phyloP scores from a whole-genome alignment of 352 stramenopile species.

The Phytophthora agathidicida region DNA sequence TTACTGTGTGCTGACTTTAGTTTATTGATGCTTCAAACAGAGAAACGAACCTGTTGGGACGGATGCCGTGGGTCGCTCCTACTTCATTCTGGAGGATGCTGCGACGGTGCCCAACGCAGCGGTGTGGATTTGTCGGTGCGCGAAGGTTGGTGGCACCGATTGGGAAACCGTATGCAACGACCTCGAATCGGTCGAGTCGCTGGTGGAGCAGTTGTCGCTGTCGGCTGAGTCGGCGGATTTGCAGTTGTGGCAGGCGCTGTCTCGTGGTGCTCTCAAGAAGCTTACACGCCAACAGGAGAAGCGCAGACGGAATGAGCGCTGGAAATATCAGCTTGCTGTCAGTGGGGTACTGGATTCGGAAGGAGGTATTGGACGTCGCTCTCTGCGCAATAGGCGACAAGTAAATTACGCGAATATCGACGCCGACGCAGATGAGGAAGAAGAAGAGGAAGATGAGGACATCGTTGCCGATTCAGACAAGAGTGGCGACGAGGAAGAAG shows the following conservation, averaged over 20 bases:
- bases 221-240: conserved; percentile 55
- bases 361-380: conserved; percentile 38
- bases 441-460: conserved; percentile 42
- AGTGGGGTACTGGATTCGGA: conserved; percentile 33
- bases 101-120: conserved; percentile 54
- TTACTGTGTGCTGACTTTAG: neutral
- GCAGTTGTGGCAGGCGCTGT: conserved; percentile 58
- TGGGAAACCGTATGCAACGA: conserved; percentile 75
- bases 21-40: conserved; percentile 27
- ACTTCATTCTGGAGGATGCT: conserved; percentile 71
- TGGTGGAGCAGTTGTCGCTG: conserved; percentile 55
- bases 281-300: conserved; percentile 58
- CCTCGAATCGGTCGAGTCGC: conserved; percentile 52
- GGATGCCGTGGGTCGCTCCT: conserved; percentile 52
- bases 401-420: conserved; percentile 58
- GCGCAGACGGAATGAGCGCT: conserved; percentile 42
- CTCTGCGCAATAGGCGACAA: conserved; percentile 48
- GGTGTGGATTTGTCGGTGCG: conserved; percentile 67
- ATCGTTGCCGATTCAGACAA: conserved; percentile 31
- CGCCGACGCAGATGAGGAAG: no score
- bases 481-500: conserved; percentile 36
- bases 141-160: conserved; percentile 33
- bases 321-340: conserved; percentile 48
- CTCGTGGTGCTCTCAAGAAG: conserved; percentile 49
- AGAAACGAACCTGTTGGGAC: conserved; percentile 53